Base-by-base conservation (phyloP, 768 basidiomycete genomes). In the Rhodosporidiobolus sp. region DNA sequence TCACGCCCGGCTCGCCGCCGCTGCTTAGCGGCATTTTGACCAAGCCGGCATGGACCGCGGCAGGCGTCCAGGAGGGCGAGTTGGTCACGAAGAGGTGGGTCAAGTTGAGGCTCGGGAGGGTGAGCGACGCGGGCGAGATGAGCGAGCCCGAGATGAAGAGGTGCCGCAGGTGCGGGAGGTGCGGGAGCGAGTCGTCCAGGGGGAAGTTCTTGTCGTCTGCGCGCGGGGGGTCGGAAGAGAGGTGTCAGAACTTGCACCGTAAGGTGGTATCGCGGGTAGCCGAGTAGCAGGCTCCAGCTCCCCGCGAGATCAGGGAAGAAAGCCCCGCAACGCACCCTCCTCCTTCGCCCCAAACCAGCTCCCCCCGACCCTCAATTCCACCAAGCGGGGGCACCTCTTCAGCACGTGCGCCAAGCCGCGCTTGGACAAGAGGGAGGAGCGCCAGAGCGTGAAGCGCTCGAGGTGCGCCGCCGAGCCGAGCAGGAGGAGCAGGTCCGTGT, bases 281-380 rank as follows among this genome's bases (percentile, higher is more conserved):
- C 26, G 32, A 45, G 50, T 7, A 35, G 32, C 6, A 20, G 24
- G 26, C n/a, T 1, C 12, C 32, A 11, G 19, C 16, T 22, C 38
- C 17, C 11, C 1, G 28, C 12, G 3, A 6, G 11, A 0, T 17
- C 1, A 22, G 34, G 8, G 34, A 45, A 24, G 2, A 34, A 28
- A 10, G 38, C 14, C 8, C 38, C 0, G 5, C 20, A 16, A 62
- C 67, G 17, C 43, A 75, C 74, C 74, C 35, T 75, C 74, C 22
- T 68, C 74, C 58, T 72, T 75, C 9, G 74, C 74, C 2, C 74
- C 74, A 45, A 75, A 75, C 74, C 74, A 75, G 17, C 59, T 63
- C 0, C 70, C 74, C 20, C 74, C 74, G 6, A 75, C 57, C 4
- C 70, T 53, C 12, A 75, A 16, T 61, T 75, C 74, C 32, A 75